A percentile compares a stretch with the other conserved stretches of the same genome.
These are phyloP conservation scores for Penicillium coffeae DNA, from an alignment of 495 filamentous ascomycete genomes.

Conservation along the genomic window DNA sequence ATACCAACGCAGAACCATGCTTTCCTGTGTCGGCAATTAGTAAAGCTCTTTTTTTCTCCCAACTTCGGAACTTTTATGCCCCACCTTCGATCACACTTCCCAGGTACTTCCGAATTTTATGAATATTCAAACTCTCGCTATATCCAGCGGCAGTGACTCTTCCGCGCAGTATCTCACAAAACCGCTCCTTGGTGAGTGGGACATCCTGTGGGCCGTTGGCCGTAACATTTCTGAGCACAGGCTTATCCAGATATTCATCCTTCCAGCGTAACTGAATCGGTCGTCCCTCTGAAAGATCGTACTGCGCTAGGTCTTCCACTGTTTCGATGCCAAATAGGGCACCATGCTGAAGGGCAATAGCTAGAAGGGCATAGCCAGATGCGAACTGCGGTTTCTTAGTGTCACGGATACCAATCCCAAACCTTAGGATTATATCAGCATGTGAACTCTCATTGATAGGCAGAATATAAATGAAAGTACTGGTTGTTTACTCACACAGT, in stretches of 20 bases:
- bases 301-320: conserved; percentile 13
- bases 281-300: conserved; percentile 8
- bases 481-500: conserved; percentile 10
- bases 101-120: conserved; percentile 13
- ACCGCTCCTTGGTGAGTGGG: conserved; percentile 7
- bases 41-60: conserved; percentile 23
- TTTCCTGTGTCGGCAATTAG: conserved; percentile 10
- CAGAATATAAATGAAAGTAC: not conserved
- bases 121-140: conserved; percentile 5
- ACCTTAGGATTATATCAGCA: conserved; percentile 6
- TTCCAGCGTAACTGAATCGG: conserved; percentile 13
- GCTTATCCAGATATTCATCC: conserved; percentile 14
- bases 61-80: not conserved
- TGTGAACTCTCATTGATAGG: not conserved
- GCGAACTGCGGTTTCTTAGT: conserved; percentile 17
- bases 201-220: conserved; percentile 18
- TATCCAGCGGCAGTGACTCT: conserved; percentile 13
- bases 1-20: conserved; percentile 18
- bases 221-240: conserved; percentile 20
- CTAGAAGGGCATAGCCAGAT: conserved; percentile 12
- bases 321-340: conserved; percentile 16
- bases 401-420: conserved; percentile 20
- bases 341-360: conserved; percentile 13
- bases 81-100: conserved; percentile 15
- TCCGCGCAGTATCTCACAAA: conserved; percentile 11